These are phyloP conservation scores for Erodium texanum DNA, from an alignment of 441 rosid genomes.

Conservation along the genomic window DNA sequence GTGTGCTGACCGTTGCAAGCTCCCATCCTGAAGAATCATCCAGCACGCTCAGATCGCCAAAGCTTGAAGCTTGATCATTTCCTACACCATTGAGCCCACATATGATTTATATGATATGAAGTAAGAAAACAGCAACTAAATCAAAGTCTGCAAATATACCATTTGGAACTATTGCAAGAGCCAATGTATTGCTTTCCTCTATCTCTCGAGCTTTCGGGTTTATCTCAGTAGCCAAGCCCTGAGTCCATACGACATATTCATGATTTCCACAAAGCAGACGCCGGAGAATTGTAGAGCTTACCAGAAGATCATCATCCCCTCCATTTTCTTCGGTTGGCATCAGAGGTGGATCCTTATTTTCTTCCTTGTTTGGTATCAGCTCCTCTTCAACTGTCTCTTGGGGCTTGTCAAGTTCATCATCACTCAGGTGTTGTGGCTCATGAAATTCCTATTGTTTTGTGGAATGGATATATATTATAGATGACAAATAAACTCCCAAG, in stretches of 20 bases:
- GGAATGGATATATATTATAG: too few relatives aligned
- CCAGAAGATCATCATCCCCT: conserved; percentile 44
- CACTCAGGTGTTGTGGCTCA: neutral
- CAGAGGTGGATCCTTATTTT: neutral
- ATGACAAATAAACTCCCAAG: too few relatives aligned
- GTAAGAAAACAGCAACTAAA: too few relatives aligned
- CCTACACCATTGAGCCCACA: too few relatives aligned
- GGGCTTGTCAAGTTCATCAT: neutral
- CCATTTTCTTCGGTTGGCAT: conserved; percentile 27
- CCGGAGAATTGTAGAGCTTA: conserved; percentile 11
- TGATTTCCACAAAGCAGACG: too few relatives aligned
- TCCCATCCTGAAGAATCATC: conserved; percentile 57
- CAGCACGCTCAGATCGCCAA: neutral
- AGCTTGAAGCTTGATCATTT: conserved; percentile 11
- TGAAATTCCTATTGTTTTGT: neutral
- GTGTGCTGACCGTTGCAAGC: conserved; percentile 64
- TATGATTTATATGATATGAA: too few relatives aligned
- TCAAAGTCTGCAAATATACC: conserved; percentile 26
- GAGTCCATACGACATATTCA: conserved; percentile 1
- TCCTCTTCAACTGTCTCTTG: neutral
- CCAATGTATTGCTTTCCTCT: conserved; percentile 59
- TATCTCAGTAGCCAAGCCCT: conserved; percentile 62
- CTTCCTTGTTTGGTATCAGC: neutral
- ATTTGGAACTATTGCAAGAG: conserved; percentile 73
- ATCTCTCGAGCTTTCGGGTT: conserved; percentile 59